A percentile compares a stretch with the other conserved stretches of the same genome.
Conservation (phyloP, 2,329 filamentous ascomycete species). For the Boeremia lycopersici region DNA sequence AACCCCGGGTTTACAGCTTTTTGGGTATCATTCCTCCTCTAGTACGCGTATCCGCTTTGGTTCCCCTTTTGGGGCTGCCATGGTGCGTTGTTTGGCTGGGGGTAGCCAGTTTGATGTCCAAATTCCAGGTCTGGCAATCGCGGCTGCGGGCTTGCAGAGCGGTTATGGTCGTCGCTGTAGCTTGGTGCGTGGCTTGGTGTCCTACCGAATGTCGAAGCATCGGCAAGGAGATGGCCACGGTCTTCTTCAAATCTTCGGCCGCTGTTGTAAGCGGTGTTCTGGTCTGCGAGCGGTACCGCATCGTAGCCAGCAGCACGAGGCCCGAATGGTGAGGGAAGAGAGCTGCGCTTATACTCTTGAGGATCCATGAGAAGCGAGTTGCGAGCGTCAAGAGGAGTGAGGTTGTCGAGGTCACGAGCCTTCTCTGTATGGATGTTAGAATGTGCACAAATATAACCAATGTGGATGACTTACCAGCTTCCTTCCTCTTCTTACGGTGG, state of each 20-base stretch:
- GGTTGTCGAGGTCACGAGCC: slow-evolving; percentile 75
- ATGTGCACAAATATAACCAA: slow-evolving; percentile 5
- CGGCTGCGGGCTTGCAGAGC: slow-evolving; percentile 37
- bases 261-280: slow-evolving; percentile 38
- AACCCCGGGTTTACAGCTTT: slow-evolving; percentile 8
- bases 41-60: slow-evolving; percentile 35
- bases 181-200: slow-evolving; percentile 32
- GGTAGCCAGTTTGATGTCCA: slow-evolving; percentile 29
- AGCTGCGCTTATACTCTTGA: slow-evolving; percentile 51
- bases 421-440: slow-evolving; percentile 65
- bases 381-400: slow-evolving; percentile 85
- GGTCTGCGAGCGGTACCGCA: slow-evolving; percentile 44
- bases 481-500: slow-evolving; percentile 85
- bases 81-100: slow-evolving; percentile 22
- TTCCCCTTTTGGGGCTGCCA: slow-evolving; percentile 36
- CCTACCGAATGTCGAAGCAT: slow-evolving; percentile 43
- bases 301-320: slow-evolving; percentile 44
- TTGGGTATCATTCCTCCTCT: slow-evolving; percentile 20
- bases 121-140: slow-evolving; percentile 40
- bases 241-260: slow-evolving; percentile 34
- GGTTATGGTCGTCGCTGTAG: slow-evolving; percentile 26
- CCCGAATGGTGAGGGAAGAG: slow-evolving; percentile 38
- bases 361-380: slow-evolving; percentile 82
- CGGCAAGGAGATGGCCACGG: slow-evolving; percentile 40
- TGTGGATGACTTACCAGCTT: slow-evolving; percentile 71